These are phyloP conservation scores for Xylaria digitata DNA, from an alignment of 2,329 filamentous ascomycete genomes.

Conservation along the genomic window DNA sequence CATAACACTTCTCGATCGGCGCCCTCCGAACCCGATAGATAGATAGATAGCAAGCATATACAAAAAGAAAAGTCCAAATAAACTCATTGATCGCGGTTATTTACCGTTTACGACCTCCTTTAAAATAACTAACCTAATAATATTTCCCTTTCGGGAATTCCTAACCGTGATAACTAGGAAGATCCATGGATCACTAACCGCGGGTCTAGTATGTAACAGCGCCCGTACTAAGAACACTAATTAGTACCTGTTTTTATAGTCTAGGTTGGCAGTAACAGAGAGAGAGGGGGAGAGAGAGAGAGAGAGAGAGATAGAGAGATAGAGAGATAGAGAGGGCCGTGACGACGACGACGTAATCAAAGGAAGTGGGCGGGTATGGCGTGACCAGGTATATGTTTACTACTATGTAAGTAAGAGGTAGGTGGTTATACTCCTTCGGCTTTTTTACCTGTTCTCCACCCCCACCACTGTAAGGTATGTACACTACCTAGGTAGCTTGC, in stretches of 20 bases:
- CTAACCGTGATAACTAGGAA: background rate
- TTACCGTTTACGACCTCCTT: constrained; percentile 14
- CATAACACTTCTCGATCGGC: constrained; percentile 15
- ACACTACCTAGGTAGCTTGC: background rate
- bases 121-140: background rate
- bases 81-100: constrained; percentile 10
- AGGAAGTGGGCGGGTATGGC: constrained; percentile 24
- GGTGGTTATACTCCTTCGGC: constrained; percentile 3
- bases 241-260: no score
- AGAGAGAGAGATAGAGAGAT: no score
- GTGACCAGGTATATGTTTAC: constrained; percentile 15
- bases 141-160: constrained; percentile 6
- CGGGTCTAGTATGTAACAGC: constrained; percentile 5
- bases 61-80: constrained; percentile 1
- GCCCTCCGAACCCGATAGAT: constrained; percentile 4
- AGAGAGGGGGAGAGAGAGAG: no score
- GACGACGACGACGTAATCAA: constrained; percentile 19
- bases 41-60: background rate
- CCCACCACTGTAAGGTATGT: background rate
- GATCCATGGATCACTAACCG: background rate
- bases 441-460: background rate
- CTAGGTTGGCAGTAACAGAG: no score
- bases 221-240: background rate
- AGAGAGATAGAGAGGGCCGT: constrained; percentile 5
- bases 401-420: no score